Conservation (phyloP, 768 basidiomycete species). For the Pholiota molesta region DNA sequence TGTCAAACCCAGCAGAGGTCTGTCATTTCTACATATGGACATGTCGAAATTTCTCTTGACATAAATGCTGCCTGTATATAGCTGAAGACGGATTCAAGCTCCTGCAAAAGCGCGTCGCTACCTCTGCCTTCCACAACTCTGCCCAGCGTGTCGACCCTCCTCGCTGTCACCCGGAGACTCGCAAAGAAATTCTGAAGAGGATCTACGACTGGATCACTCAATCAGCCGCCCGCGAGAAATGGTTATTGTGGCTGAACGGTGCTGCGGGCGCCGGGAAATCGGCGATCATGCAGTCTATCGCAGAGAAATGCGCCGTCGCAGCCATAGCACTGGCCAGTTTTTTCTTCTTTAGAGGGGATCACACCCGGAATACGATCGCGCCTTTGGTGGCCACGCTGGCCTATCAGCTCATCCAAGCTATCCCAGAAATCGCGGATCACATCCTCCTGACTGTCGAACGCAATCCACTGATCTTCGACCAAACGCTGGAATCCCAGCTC, state of each 20-base stretch:
- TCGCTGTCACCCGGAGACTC: conserved; percentile 19
- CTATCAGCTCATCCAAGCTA: conserved; percentile 13
- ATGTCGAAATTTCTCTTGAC: no score
- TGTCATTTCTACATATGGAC: no score
- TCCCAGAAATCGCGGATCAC: conserved; percentile 8
- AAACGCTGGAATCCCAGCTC: conserved; percentile 12
- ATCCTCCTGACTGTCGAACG: conserved; percentile 6
- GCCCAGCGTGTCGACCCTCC: conserved; percentile 17
- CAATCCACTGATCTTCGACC: conserved; percentile 13
- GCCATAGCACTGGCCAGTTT: conserved; percentile 3
- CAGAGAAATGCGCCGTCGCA: no score
- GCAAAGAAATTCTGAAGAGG: conserved; percentile 6
- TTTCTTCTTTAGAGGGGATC: conserved; percentile 16
- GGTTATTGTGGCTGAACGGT: no score
- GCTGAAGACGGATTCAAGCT: no score
- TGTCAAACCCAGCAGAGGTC: no score
- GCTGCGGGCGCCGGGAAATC: no score
- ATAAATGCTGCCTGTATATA: no score
- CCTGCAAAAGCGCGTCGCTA: no score
- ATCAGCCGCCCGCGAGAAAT: no score
- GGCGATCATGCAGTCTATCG: no score
- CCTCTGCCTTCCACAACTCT: no score
- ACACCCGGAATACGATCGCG: conserved; percentile 4
- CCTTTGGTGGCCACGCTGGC: conserved; percentile 17
- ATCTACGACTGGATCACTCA: not conserved